A percentile compares a stretch with the other conserved stretches of the same genome.
These are phyloP conservation scores for Fonsecaea multimorphosa DNA, from an alignment of 2,329 filamentous ascomycete genomes.

Conservation along the genomic window DNA sequence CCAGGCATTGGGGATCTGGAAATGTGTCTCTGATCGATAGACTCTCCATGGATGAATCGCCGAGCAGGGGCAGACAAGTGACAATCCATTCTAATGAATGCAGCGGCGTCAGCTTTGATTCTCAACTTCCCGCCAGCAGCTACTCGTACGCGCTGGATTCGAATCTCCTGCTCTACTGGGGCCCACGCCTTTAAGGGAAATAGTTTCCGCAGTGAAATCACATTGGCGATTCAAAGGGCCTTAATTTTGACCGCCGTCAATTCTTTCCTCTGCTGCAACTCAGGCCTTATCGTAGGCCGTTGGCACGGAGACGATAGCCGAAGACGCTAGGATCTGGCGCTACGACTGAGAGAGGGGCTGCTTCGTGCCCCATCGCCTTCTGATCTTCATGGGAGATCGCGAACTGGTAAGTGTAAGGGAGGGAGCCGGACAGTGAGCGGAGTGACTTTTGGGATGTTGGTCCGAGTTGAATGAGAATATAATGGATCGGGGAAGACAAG, in stretches of 20 bases:
- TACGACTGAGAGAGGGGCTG: constrained; percentile 11
- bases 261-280: background rate
- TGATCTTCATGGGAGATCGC: background rate
- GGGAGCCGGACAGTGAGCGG: background rate
- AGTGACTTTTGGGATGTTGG: background rate
- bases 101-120: background rate
- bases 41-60: background rate
- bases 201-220: background rate
- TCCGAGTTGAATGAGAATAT: background rate
- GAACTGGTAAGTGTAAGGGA: background rate
- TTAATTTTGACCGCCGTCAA: background rate
- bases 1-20: background rate
- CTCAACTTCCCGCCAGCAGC: background rate
- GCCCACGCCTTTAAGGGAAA: background rate
- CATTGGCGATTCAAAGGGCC: background rate
- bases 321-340: constrained; percentile 31
- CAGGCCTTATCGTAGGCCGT: background rate
- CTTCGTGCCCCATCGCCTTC: constrained; percentile 8
- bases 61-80: background rate
- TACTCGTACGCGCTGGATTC: background rate
- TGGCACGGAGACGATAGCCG: constrained; percentile 20
- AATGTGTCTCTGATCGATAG: background rate
- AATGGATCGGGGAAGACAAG: background rate
- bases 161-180: background rate
- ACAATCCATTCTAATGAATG: too few species aligned